Evolutionary conservation across 495 filamentous ascomycete species (phyloP), one percentile per base, ranked within the genome.

Genomic region (Lepidopterella palustris): DNA sequence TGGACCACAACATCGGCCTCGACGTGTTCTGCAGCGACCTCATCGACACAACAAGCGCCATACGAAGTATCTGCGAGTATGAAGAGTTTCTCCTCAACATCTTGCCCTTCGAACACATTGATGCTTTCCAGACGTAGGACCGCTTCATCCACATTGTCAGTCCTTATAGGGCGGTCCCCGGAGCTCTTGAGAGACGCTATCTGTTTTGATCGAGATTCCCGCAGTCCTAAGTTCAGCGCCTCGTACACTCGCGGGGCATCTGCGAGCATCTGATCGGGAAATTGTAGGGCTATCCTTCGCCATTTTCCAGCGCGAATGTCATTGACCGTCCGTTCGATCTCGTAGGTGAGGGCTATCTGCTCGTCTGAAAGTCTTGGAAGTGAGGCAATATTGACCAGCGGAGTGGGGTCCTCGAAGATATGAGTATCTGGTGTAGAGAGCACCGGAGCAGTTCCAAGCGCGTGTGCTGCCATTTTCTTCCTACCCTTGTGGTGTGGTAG

Each of bases 21-120:
- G 27, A 88, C 87, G 72, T 99, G 95, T 68, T 97, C 92, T 15
- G 95, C 93, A 1, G 93, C 95, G 47, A 97, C 87, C 72, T 99
- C 93, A 62, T 99, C 93, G 51, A 97, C 91, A 70, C 93, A 99
- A 75, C 93, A 99, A 4, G 92, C 83, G 45, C 93, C 92, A 73
- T 97, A 99, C 1, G 92, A 96, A 8, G 93, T 97, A 71, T 99
- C 93, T 29, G 87, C 93, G 39, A 99, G 79, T 60, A 99, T 95
- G 65, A 85, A 93, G 25, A 96, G 77, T 61, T 80, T 82, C 40
- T 78, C 77, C 24, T 77, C 67, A 27, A 60, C 58, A 10, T 67
- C 66, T 18, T 71, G 61, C 0, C 64, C 47, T 11, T 63, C 57
- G n/a, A 13, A 25, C 45, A 62, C 49, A 15, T 21, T 50, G 4